Percentiles rank a stretch among this genome's conserved stretches.
Conservation (phyloP, 2,329 filamentous ascomycete genomes). For the Botryotinia convoluta region DNA sequence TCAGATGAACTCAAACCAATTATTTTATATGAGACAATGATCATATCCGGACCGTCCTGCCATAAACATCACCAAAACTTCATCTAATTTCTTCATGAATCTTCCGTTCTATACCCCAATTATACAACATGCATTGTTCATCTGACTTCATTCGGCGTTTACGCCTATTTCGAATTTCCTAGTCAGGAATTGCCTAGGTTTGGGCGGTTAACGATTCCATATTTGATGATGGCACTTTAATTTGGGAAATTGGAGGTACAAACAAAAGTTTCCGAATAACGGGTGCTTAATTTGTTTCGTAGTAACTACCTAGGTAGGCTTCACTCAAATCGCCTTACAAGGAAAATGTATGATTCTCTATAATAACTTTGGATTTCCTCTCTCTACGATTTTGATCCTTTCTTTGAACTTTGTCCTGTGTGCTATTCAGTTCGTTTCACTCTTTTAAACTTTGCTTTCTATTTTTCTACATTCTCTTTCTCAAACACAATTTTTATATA, state of each 20-base stretch:
- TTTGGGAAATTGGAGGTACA: conserved; percentile 19
- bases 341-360: neutral
- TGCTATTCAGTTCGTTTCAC: conserved; percentile 22
- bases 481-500: neutral
- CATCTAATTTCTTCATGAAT: conserved; percentile 13
- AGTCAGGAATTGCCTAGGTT: neutral
- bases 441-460: conserved; percentile 15
- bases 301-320: neutral
- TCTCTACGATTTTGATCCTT: neutral
- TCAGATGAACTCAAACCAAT: conserved; percentile 15
- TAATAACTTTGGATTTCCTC: neutral
- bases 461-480: conserved; percentile 1
- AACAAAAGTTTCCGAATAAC: conserved; percentile 4
- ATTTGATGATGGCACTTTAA: conserved; percentile 14
- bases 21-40: conserved; percentile 15
- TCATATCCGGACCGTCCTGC: conserved; percentile 23
- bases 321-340: neutral
- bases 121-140: conserved; percentile 4
- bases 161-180: neutral
- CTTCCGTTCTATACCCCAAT: conserved; percentile 1
- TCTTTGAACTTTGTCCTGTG: conserved; percentile 10
- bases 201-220: conserved; percentile 13
- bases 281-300: neutral
- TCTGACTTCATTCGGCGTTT: conserved; percentile 9
- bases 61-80: conserved; percentile 9